Evolutionary conservation across 495 filamentous ascomycete genomes (phyloP), one percentile per base, ranked within the genome.

Genomic region (Penicillium verhagenii): DNA sequence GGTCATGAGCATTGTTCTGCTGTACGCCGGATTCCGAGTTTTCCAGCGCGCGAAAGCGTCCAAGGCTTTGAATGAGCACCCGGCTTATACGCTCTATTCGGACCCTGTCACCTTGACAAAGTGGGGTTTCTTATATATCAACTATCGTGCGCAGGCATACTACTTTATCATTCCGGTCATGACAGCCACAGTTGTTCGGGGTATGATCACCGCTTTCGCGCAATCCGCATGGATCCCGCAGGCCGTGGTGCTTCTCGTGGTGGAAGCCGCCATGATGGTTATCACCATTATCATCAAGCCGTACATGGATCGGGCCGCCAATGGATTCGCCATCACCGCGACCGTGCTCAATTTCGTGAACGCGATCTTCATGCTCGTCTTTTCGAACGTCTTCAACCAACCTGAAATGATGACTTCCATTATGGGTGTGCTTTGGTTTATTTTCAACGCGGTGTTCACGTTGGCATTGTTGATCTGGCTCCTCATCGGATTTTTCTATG

Each of bases 231-330:
- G 86, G 18, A 83, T 81, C 6, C 83, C 85, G 11, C 93, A 97
- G 66, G 87, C 92, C 8, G 81, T 97, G 47, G 88, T 86, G 2
- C 75, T 96, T 45, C 79, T 97, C 37, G 72, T 98, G 45, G 84
- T 96, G 54, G 94, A 98, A 75, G 86, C 87, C 0, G 82, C 65
- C 16, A 85, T 89, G 57, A 79, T 98, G 59, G 87, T 97, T 60
- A 82, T 69, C 21, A 85, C 90, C 29, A 86, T 80, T 53, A 85
- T 96, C 24, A 73, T 96, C 64, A 82, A 89, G 46, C 94, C 94
- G 1, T 98, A 89, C 83, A 97, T 97, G 93, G 91, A 97, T 78
- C 96, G 94, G 82, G 91, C 89, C 69, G 96, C 92, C 47, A 98
- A 98, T 67, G 85, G 85, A 47, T 93, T 96, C 80, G 96, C 96